Conservation (phyloP, 2,329 filamentous ascomycete species). For the Penicillium sp. region DNA sequence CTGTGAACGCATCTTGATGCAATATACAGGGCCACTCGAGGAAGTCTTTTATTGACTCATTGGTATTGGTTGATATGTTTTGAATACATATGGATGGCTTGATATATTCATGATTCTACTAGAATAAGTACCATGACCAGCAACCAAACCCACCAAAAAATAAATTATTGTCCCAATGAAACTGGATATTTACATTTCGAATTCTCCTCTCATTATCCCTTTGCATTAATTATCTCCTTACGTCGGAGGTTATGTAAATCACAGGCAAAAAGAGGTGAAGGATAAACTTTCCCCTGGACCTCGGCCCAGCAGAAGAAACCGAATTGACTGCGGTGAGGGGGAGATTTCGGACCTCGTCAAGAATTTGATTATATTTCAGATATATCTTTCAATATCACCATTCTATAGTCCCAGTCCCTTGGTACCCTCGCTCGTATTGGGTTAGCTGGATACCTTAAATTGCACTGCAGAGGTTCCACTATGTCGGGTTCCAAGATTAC, state of each 20-base stretch:
- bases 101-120: background rate
- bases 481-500: constrained; percentile 15
- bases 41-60: background rate
- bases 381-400: background rate
- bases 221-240: background rate
- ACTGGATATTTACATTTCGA: background rate
- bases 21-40: background rate
- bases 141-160: background rate
- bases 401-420: background rate
- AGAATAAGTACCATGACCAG: no score
- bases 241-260: no score
- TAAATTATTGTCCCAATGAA: background rate
- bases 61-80: no score
- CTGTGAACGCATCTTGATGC: constrained; percentile 7
- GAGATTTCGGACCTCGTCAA: background rate
- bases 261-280: no score
- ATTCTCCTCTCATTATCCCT: background rate
- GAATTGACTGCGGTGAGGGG: background rate
- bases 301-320: background rate
- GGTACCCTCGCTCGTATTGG: background rate
- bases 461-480: background rate
- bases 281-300: background rate
- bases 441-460: background rate
- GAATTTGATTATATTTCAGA: background rate
- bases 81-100: no score